phyloP scores from a whole-genome alignment of 192 early-diverging fungal species.

The Coemansia sp. region DNA sequence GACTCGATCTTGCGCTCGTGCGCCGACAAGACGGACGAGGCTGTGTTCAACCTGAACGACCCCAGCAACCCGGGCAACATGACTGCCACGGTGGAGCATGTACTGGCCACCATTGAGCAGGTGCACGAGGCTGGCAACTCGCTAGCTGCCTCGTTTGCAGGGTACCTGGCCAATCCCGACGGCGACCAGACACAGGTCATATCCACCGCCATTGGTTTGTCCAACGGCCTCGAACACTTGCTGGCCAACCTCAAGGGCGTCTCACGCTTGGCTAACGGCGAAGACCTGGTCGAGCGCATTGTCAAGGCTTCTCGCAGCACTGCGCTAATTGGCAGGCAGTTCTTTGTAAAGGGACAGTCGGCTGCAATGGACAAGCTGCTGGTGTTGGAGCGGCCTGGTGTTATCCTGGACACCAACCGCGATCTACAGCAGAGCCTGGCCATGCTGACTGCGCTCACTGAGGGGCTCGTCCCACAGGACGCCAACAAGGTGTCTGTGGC shows the following conservation, averaged over 20 bases:
- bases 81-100: constrained; percentile 88
- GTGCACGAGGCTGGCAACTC: constrained; percentile 67
- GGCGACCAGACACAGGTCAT: constrained; percentile 89
- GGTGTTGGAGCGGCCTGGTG: constrained; percentile 65
- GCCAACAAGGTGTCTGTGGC: constrained; percentile 47
- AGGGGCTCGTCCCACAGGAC: constrained; percentile 70
- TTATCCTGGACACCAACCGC: constrained; percentile 74
- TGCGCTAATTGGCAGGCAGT: constrained; percentile 69
- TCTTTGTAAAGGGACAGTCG: constrained; percentile 88
- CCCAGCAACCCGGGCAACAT: constrained; percentile 82
- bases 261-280: constrained; percentile 75
- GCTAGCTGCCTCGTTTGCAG: constrained; percentile 59
- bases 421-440: constrained; percentile 74
- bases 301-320: constrained; percentile 64
- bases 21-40: constrained; percentile 85
- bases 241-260: constrained; percentile 89
- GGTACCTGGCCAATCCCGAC: constrained; percentile 55
- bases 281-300: constrained; percentile 79
- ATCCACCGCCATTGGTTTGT: constrained; percentile 72
- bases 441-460: constrained; percentile 71
- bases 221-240: constrained; percentile 80
- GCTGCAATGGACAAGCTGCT: constrained; percentile 64
- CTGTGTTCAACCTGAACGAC: constrained; percentile 82
- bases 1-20: constrained; percentile 88
- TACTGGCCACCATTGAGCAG: constrained; percentile 88